Conservation (phyloP, 495 filamentous ascomycete species). For the Lasiosphaeriaceae sp. region DNA sequence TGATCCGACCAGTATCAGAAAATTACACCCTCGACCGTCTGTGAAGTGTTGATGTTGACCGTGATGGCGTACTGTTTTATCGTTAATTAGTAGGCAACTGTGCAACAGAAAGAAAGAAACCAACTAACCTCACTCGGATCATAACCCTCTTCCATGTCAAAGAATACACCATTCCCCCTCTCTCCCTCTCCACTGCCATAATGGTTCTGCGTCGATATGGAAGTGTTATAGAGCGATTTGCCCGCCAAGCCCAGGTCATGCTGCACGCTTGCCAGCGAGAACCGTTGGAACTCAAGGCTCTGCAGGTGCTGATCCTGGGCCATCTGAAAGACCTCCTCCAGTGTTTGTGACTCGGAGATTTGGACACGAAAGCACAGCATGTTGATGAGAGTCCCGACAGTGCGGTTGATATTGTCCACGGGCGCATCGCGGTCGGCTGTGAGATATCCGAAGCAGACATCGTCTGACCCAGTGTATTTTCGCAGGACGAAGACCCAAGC, state of each 20-base stretch:
- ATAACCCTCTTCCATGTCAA: slow-evolving; percentile 22
- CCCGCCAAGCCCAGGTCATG: slow-evolving; percentile 50
- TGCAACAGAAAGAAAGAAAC: not conserved
- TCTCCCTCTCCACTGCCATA: not conserved
- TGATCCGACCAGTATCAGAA: slow-evolving; percentile 57
- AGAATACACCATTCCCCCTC: slow-evolving; percentile 2
- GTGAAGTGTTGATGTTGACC: slow-evolving; percentile 52
- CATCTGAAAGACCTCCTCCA: slow-evolving; percentile 39
- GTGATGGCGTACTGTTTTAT: slow-evolving; percentile 46
- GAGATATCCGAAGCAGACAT: slow-evolving; percentile 53
- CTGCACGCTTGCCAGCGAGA: slow-evolving; percentile 52
- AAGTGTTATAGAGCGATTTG: slow-evolving; percentile 54
- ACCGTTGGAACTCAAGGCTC: slow-evolving; percentile 48
- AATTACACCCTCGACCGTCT: slow-evolving; percentile 44
- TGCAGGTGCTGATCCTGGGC: slow-evolving; percentile 49
- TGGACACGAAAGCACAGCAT: slow-evolving; percentile 50
- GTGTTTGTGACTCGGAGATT: slow-evolving; percentile 16
- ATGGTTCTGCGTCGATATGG: slow-evolving; percentile 40
- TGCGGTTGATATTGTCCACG: slow-evolving; percentile 39
- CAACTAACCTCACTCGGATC: slow-evolving; percentile 24
- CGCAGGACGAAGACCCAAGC: slow-evolving; percentile 39
- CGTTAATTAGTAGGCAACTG: not conserved
- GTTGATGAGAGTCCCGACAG: slow-evolving; percentile 53
- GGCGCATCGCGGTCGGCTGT: slow-evolving; percentile 46
- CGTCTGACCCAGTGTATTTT: slow-evolving; percentile 27